These are phyloP conservation scores for Leccinum pellstonianum DNA, from an alignment of 768 basidiomycete genomes.

Conservation along the genomic window DNA sequence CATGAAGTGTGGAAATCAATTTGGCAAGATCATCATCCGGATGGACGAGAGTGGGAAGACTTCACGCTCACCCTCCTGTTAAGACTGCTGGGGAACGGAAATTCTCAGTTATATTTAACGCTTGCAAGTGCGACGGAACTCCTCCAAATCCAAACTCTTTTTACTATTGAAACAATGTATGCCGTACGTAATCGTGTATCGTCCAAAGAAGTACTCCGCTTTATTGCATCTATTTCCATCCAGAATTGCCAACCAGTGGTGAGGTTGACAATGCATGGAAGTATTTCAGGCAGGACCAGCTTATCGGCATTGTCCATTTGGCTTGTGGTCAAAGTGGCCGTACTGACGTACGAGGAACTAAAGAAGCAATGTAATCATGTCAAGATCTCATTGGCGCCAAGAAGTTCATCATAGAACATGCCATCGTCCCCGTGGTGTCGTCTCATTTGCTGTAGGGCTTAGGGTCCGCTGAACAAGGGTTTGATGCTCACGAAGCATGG, in stretches of 20 bases:
- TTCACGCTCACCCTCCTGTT: neutral
- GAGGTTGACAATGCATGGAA: constrained; percentile 70
- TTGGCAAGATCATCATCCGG: constrained; percentile 66
- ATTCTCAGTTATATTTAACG: neutral
- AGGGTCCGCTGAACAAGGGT: constrained; percentile 63
- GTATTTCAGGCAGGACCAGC: constrained; percentile 70
- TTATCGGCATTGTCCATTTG: constrained; percentile 49
- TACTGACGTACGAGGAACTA: constrained; percentile 17
- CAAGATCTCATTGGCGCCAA: constrained; percentile 74
- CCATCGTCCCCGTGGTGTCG: constrained; percentile 69
- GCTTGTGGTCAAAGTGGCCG: constrained; percentile 2
- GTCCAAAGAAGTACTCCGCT: neutral
- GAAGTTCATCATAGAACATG: constrained; percentile 68
- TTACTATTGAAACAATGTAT: neutral
- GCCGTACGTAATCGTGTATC: neutral
- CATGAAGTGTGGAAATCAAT: constrained; percentile 62
- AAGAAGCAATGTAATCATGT: constrained; percentile 80
- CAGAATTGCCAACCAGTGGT: constrained; percentile 65
- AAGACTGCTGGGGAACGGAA: neutral
- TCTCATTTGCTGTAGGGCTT: constrained; percentile 63
- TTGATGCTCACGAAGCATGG: constrained; percentile 54
- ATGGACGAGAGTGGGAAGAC: constrained; percentile 31
- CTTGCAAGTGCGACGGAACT: neutral
- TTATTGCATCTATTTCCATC: constrained; percentile 1
- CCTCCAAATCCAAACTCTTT: neutral